Percentiles rank a stretch among this genome's conserved stretches.
Conservation (phyloP, 768 basidiomycete genomes). For the Basidioascus undulatus region DNA sequence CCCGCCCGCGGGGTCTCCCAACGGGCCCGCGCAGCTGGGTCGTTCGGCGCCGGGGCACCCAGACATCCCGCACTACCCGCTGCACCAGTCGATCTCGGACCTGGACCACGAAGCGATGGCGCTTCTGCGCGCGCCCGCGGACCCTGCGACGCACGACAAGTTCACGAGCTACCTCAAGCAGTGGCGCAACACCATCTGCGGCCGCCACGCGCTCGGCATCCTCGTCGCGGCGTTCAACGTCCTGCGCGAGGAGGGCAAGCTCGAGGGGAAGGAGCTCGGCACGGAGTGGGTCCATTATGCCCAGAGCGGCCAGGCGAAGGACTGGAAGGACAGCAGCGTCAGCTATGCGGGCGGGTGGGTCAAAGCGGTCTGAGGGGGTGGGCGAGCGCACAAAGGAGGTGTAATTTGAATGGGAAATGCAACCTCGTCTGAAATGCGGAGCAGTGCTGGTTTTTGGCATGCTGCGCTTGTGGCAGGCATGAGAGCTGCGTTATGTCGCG, state of each 20-base stretch:
- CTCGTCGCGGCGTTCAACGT: conserved; percentile 48
- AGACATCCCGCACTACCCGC: conserved; percentile 25
- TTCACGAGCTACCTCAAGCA: conserved; percentile 43
- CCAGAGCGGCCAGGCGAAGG: conserved; percentile 58
- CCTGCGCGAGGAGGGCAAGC: conserved; percentile 24
- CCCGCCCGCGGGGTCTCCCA: conserved; percentile 21
- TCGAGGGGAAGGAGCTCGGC: conserved; percentile 12
- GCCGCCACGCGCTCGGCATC: conserved; percentile 84
- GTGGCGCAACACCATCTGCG: conserved; percentile 91
- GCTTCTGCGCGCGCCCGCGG: too few relatives aligned
- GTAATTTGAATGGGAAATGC: too few relatives aligned
- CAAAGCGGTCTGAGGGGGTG: not conserved
- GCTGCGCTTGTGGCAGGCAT: too few relatives aligned
- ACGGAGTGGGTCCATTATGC: conserved; percentile 67
- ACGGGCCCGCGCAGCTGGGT: not conserved
- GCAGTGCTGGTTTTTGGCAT: too few relatives aligned
- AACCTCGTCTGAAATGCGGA: too few relatives aligned
- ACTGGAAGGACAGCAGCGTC: conserved; percentile 59
- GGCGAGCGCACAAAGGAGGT: too few relatives aligned
- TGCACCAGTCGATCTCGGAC: conserved; percentile 47
- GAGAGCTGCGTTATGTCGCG: too few relatives aligned
- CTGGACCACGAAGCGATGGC: conserved; percentile 76
- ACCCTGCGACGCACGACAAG: conserved; percentile 26
- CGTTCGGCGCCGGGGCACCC: conserved; percentile 14
- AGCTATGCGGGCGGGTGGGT: conserved; percentile 87